Conservation (phyloP, 2,329 filamentous ascomycete species). For the Botrytis fabae region DNA sequence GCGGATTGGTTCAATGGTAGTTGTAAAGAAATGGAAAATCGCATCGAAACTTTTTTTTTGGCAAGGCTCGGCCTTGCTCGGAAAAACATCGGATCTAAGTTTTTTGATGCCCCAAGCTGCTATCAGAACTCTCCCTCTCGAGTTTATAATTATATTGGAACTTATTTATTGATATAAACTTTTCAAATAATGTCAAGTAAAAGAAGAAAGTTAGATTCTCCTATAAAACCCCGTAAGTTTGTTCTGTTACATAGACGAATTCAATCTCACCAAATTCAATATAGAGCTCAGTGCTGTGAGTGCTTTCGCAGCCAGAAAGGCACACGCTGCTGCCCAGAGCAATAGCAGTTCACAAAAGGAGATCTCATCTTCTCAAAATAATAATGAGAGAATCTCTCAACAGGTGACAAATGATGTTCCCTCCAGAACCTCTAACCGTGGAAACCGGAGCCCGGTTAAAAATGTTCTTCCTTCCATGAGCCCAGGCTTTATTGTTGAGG, state of each 20-base stretch:
- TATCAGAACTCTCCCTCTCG: neutral
- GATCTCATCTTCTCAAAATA: neutral
- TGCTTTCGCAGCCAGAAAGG: conserved; percentile 39
- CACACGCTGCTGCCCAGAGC: conserved; percentile 25
- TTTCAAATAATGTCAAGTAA: conserved; percentile 35
- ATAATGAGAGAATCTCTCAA: neutral
- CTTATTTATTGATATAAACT: neutral
- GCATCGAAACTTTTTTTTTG: conserved; percentile 29
- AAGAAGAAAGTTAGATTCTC: conserved; percentile 46
- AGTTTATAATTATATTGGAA: neutral
- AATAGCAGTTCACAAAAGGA: neutral
- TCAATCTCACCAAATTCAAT: conserved; percentile 22
- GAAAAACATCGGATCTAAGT: conserved; percentile 24
- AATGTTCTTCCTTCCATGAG: neutral
- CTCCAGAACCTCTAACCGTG: neutral
- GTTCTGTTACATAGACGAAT: neutral
- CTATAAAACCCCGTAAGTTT: conserved; percentile 42
- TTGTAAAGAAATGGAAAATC: conserved; percentile 12
- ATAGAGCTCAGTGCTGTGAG: conserved; percentile 35
- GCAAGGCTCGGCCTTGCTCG: conserved; percentile 21
- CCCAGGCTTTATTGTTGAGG: neutral
- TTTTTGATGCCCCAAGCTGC: conserved; percentile 23
- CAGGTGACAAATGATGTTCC: neutral
- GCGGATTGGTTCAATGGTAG: conserved; percentile 8
- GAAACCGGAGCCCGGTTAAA: neutral